Percentiles rank a stretch among this genome's conserved stretches.
phyloP scores from a whole-genome alignment of 352 stramenopile species.

The Pythium biforme region DNA sequence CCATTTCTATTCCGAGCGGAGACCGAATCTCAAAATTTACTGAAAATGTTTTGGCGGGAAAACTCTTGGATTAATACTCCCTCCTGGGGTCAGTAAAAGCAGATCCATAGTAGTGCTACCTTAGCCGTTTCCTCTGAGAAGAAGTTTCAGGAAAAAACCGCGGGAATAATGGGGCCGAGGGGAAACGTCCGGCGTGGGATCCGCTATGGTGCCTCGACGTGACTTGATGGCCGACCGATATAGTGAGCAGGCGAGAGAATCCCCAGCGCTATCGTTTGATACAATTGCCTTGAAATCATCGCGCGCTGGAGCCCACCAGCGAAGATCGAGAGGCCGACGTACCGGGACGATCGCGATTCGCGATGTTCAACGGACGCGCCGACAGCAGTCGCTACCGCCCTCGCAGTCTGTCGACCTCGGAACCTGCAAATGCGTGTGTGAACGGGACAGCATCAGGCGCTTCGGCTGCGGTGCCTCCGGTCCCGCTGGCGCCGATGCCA shows the following conservation, averaged over 20 bases:
- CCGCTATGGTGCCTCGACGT: background rate
- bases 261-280: background rate
- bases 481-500: background rate
- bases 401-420: constrained; percentile 25
- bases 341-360: background rate
- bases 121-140: constrained; percentile 7
- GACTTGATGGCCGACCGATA: constrained; percentile 10
- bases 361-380: constrained; percentile 24
- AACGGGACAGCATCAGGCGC: background rate
- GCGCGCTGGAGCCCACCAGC: background rate
- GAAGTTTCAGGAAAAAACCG: constrained; percentile 22
- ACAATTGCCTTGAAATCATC: background rate
- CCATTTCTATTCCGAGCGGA: background rate
- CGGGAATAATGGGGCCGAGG: background rate
- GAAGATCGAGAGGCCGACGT: too few relatives aligned
- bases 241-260: background rate
- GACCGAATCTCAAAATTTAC: background rate
- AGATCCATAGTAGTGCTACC: constrained; percentile 9
- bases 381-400: constrained; percentile 31
- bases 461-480: background rate
- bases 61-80: background rate
- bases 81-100: constrained; percentile 8
- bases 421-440: constrained; percentile 4
- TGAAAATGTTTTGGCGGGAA: constrained; percentile 16
- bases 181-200: constrained; percentile 17